phyloP scores from a whole-genome alignment of 768 basidiomycete genomes.

The Lactarius quietus region DNA sequence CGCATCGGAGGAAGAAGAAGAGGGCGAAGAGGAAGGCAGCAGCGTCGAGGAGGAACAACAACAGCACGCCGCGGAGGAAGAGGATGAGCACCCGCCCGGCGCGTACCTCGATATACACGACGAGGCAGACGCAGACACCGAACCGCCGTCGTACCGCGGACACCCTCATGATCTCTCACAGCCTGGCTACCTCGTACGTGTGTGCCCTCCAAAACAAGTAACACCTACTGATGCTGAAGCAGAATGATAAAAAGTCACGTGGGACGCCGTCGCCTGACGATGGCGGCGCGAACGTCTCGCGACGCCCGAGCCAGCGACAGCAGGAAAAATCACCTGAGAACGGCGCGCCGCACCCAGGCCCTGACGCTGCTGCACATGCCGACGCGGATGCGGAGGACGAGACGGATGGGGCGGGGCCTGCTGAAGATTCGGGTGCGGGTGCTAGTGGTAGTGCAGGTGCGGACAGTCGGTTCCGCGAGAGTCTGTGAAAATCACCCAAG shows the following conservation, averaged over 20 bases:
- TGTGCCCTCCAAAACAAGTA: no score
- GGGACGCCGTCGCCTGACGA: conserved; percentile 25
- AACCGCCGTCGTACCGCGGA: conserved; percentile 61
- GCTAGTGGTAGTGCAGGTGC: neutral
- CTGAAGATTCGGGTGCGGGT: conserved; percentile 14
- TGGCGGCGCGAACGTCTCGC: conserved; percentile 37
- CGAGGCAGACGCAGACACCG: conserved; percentile 40
- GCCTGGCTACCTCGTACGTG: conserved; percentile 64
- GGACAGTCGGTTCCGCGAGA: conserved; percentile 15
- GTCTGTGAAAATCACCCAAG: neutral
- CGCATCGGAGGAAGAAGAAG: conserved; percentile 71
- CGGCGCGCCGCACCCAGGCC: conserved; percentile 35
- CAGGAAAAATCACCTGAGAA: conserved; percentile 74
- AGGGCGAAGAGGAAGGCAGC: conserved; percentile 59
- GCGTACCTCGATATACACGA: conserved; percentile 34
- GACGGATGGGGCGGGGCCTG: conserved; percentile 26
- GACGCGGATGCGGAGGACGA: conserved; percentile 17
- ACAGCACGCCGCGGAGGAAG: conserved; percentile 44
- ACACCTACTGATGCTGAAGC: neutral
- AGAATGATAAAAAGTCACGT: conserved; percentile 40
- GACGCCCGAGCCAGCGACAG: conserved; percentile 54
- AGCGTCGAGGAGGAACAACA: conserved; percentile 47
- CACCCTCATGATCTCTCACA: conserved; percentile 40
- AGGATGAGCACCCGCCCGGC: conserved; percentile 46
- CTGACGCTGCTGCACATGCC: conserved; percentile 7